These are phyloP conservation scores for Diatrype stigma DNA, from an alignment of 2,329 filamentous ascomycete genomes.

Conservation along the genomic window DNA sequence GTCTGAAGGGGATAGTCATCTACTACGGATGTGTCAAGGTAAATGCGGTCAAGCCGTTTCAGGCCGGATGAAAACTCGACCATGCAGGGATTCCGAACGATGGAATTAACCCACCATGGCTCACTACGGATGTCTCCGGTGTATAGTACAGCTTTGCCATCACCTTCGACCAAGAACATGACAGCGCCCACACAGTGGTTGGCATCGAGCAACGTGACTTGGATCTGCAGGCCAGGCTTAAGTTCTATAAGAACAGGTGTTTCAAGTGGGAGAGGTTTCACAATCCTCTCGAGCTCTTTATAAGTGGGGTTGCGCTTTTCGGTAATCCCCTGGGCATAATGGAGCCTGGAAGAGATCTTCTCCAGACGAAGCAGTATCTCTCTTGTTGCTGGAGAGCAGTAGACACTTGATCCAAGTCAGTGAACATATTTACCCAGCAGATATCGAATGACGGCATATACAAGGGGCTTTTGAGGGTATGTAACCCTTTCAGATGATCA, in stretches of 20 bases:
- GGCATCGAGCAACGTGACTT: conserved; percentile 82
- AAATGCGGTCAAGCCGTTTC: conserved; percentile 72
- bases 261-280: conserved; percentile 78
- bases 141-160: conserved; percentile 71
- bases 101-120: conserved; percentile 74
- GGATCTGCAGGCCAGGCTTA: conserved; percentile 61
- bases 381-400: conserved; percentile 80
- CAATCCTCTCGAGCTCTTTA: conserved; percentile 65
- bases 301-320: conserved; percentile 74
- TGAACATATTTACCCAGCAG: not conserved
- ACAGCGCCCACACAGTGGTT: conserved; percentile 89
- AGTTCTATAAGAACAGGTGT: conserved; percentile 76
- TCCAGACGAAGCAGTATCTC: conserved; percentile 79
- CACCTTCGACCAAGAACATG: conserved; percentile 85
- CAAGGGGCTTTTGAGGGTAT: conserved; percentile 73
- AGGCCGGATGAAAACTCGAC: conserved; percentile 67
- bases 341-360: conserved; percentile 74
- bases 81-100: conserved; percentile 67
- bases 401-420: conserved; percentile 49
- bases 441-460: conserved; percentile 23
- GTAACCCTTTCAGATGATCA: conserved; percentile 80
- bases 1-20: conserved; percentile 45
- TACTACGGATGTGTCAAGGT: conserved; percentile 80
- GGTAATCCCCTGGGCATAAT: conserved; percentile 72
- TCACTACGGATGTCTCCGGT: conserved; percentile 88